Evolutionary conservation across 2,329 filamentous ascomycete species (phyloP).

Genomic region (Paramyrothecium sp.): DNA sequence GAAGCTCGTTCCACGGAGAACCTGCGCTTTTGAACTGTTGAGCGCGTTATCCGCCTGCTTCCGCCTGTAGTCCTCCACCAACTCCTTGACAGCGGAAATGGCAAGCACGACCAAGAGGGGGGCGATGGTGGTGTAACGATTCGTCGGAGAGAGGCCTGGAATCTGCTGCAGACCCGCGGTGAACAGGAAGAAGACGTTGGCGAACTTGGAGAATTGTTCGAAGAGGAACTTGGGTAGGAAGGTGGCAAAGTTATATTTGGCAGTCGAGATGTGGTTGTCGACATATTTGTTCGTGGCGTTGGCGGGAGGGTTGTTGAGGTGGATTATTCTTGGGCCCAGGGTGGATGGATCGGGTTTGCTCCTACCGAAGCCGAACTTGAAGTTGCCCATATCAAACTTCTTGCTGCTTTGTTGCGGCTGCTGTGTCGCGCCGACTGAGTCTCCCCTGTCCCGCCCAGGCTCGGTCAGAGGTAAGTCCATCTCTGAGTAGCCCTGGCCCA

Average conservation of each 20-base stretch:
- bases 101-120: slow-evolving; percentile 86
- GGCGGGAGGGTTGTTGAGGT: slow-evolving; percentile 93
- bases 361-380: slow-evolving; percentile 90
- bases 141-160: slow-evolving; percentile 90
- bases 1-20: slow-evolving; percentile 81
- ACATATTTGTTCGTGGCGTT: slow-evolving; percentile 88
- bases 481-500: slow-evolving; percentile 87
- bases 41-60: slow-evolving; percentile 82
- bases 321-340: slow-evolving; percentile 86
- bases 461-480: slow-evolving; percentile 98
- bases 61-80: slow-evolving; percentile 89
- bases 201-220: slow-evolving; percentile 98
- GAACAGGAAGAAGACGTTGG: slow-evolving; percentile 99
- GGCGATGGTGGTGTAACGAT: slow-evolving; percentile 92
- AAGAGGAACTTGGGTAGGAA: slow-evolving; percentile 97
- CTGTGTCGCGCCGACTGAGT: slow-evolving; percentile 36
- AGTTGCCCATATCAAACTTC: slow-evolving; percentile 69
- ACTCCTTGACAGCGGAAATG: slow-evolving; percentile 94
- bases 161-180: slow-evolving; percentile 94
- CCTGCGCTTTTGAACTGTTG: slow-evolving; percentile 82
- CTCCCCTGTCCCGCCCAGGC: slow-evolving; percentile 43
- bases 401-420: slow-evolving; percentile 43
- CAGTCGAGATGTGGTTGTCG: slow-evolving; percentile 95
- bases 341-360: slow-evolving; percentile 86
- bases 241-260: slow-evolving; percentile 92